These are phyloP conservation scores for Psilocybe mexicana DNA, from an alignment of 1,284 basidiomycete genomes.

Conservation along the genomic window DNA sequence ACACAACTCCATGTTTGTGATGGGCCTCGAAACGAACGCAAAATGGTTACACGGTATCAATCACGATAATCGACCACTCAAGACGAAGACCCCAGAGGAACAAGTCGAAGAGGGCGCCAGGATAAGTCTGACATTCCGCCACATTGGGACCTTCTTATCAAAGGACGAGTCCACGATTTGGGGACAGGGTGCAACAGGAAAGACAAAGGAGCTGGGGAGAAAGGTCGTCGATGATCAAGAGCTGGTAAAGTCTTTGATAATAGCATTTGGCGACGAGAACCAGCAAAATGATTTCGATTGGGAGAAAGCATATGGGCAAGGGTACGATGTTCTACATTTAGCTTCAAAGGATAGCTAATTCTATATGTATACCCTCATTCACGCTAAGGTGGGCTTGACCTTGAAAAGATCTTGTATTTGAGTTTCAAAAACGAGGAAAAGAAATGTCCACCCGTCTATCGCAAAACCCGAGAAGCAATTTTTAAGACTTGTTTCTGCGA, in stretches of 20 bases:
- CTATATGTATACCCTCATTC: too few relatives aligned
- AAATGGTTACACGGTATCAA: conserved; percentile 72
- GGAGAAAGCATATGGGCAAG: conserved; percentile 60
- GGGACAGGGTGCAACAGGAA: conserved; percentile 68
- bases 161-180: conserved; percentile 48
- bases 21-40: conserved; percentile 69
- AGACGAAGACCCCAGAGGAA: conserved; percentile 55
- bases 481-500: too few relatives aligned
- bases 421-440: too few relatives aligned
- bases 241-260: conserved; percentile 52
- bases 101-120: conserved; percentile 54
- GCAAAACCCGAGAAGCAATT: too few relatives aligned
- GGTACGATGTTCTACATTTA: conserved; percentile 71
- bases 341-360: conserved; percentile 8
- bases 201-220: conserved; percentile 51
- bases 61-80: conserved; percentile 62
- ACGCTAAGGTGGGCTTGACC: too few relatives aligned
- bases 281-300: conserved; percentile 67
- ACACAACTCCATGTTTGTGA: conserved; percentile 76
- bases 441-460: too few relatives aligned
- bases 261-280: conserved; percentile 72
- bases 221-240: conserved; percentile 40
- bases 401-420: too few relatives aligned
- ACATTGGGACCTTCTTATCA: conserved; percentile 69
- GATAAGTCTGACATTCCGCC: conserved; percentile 76